A percentile compares a stretch with the other conserved stretches of the same genome.
phyloP scores from a whole-genome alignment of 176 grass and related monocot genomes.

The Puya raimondii region DNA sequence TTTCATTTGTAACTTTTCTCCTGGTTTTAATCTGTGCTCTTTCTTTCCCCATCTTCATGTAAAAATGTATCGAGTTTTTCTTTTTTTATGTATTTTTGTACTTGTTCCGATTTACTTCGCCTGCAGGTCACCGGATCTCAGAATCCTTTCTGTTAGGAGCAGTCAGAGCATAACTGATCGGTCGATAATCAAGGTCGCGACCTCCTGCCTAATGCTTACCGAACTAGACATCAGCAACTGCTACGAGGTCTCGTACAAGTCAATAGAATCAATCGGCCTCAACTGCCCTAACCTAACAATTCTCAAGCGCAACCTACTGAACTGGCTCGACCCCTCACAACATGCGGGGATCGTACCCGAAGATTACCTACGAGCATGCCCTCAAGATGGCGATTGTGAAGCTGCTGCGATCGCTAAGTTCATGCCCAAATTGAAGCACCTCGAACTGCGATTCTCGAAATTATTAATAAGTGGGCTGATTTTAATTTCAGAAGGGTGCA shows the following conservation, averaged over 20 bases:
- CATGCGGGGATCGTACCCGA: constrained; percentile 59
- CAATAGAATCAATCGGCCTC: constrained; percentile 66
- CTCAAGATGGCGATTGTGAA: constrained; percentile 75
- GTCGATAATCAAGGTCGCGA: constrained; percentile 49
- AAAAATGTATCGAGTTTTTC: too few relatives aligned
- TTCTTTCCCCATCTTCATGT: too few relatives aligned
- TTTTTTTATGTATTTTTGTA: neutral
- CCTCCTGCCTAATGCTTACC: constrained; percentile 43
- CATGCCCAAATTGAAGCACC: constrained; percentile 81
- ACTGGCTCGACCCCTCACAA: constrained; percentile 79
- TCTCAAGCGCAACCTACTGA: constrained; percentile 69
- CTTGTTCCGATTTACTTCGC: constrained; percentile 17
- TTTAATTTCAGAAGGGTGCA: constrained; percentile 50
- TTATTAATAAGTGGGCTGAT: constrained; percentile 39
- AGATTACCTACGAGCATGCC: constrained; percentile 65
- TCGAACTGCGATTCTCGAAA: constrained; percentile 81
- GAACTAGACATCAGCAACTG: constrained; percentile 93
- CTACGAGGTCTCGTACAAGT: constrained; percentile 64
- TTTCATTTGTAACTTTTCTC: neutral
- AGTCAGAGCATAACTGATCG: constrained; percentile 46
- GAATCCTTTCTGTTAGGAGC: constrained; percentile 61
- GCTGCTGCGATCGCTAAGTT: constrained; percentile 58
- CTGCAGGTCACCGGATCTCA: constrained; percentile 49
- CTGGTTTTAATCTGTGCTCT: too few relatives aligned
- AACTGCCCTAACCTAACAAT: constrained; percentile 57